Conservation (phyloP, 371 early-diverging fungal species). For the Apophysomyces trapeziformis region DNA sequence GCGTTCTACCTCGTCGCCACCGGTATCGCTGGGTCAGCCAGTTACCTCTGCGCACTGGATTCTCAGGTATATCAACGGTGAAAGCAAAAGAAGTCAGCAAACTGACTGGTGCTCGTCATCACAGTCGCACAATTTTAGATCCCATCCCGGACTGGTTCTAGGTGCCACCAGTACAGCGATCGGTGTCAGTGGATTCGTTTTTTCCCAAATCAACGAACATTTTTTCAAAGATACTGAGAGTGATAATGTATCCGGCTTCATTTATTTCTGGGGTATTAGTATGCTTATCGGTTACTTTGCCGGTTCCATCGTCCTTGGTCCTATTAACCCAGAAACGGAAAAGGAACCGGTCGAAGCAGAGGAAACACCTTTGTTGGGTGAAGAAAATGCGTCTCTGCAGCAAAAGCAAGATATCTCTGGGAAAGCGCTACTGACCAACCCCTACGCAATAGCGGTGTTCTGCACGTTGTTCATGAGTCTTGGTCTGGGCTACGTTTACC, state of each 20-base stretch:
- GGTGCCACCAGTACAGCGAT: conserved; percentile 47
- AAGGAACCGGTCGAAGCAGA: background rate
- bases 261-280: conserved; percentile 37
- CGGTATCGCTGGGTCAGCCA: conserved; percentile 46
- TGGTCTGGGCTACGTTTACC: conserved; percentile 52
- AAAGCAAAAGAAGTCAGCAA: background rate
- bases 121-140: conserved; percentile 43
- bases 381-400: background rate
- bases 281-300: conserved; percentile 31
- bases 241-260: conserved; percentile 37
- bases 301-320: conserved; percentile 43
- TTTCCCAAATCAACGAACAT: conserved; percentile 49
- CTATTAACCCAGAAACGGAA: conserved; percentile 7
- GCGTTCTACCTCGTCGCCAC: conserved; percentile 37
- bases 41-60: conserved; percentile 49
- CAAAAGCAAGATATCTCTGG: conserved; percentile 25
- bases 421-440: conserved; percentile 32
- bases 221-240: conserved; percentile 32
- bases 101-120: background rate
- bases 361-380: conserved; percentile 2
- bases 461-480: conserved; percentile 37
- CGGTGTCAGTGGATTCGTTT: conserved; percentile 47
- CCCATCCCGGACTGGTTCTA: conserved; percentile 49
- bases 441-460: conserved; percentile 43
- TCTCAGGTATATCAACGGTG: conserved; percentile 39